Evolutionary conservation across 805 yeast species (phyloP).

Genomic region (Nakazawaea ernobii): DNA sequence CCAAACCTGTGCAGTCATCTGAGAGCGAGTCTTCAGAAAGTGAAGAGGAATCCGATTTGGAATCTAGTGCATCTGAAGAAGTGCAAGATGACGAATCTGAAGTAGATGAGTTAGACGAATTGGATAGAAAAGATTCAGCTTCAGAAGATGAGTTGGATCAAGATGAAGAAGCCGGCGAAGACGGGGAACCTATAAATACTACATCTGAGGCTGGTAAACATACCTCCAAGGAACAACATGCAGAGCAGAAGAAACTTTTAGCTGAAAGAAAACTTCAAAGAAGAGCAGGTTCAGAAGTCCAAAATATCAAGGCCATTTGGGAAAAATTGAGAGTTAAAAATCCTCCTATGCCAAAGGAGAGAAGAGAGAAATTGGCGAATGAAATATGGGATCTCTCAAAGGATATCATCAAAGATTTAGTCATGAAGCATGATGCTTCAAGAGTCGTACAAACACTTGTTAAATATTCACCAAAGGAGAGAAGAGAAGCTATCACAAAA

Average conservation of each 20-base stretch:
- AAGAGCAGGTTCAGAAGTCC: slow-evolving; percentile 82
- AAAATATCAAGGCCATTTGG: slow-evolving; percentile 83
- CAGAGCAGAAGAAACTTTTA: slow-evolving; percentile 72
- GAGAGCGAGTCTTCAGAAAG: slow-evolving; percentile 7
- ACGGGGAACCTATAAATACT: slow-evolving; percentile 23
- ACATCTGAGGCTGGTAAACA: slow-evolving; percentile 32
- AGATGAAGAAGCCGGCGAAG: slow-evolving; percentile 19
- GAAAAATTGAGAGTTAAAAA: slow-evolving; percentile 82
- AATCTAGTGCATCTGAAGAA: slow-evolving; percentile 22
- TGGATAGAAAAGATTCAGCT: slow-evolving; percentile 20
- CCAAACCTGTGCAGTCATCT: slow-evolving; percentile 2
- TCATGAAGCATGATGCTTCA: slow-evolving; percentile 92
- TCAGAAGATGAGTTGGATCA: slow-evolving; percentile 22
- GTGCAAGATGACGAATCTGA: slow-evolving; percentile 16
- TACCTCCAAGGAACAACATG: slow-evolving; percentile 62
- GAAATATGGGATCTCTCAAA: slow-evolving; percentile 82
- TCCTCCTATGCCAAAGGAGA: slow-evolving; percentile 72
- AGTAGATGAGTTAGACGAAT: slow-evolving; percentile 19
- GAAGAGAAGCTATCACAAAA: slow-evolving; percentile 63
- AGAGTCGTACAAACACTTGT: slow-evolving; percentile 92
- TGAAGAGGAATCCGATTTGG: slow-evolving; percentile 13
- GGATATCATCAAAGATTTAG: slow-evolving; percentile 75
- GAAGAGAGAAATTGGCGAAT: slow-evolving; percentile 70
- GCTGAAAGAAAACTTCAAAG: slow-evolving; percentile 83
- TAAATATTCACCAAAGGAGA: slow-evolving; percentile 75